Base-by-base conservation (phyloP, 139 green algal genomes). In the Volvox reticuliferus region DNA sequence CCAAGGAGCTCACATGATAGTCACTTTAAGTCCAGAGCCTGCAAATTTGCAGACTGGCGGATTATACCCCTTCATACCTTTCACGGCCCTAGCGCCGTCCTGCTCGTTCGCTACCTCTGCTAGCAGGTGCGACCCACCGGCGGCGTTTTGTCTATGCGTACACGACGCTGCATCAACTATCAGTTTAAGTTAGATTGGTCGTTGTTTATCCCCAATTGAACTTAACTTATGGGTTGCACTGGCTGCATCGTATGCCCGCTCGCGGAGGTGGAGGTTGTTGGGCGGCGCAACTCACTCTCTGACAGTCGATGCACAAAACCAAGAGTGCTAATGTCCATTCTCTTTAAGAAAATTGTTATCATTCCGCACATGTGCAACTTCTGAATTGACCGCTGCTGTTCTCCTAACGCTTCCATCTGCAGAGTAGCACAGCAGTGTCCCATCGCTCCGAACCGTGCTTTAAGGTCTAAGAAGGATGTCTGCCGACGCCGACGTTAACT, bases 401-500 rank as follows among this genome's bases (percentile, higher is more conserved):
- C 28, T 44, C 55, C 22, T 1, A n/a, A 24, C 26, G 24, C 20
- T 44, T 86, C 63, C 67, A 69, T 44, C 75, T 55, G 85, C 85
- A 89, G 85, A 89, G 85, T 82, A 73, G 67, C 67, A 61, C 83
- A 24, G 68, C 81, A 76, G 61, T 76, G 28, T 73, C 26, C 37
- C 9, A 28, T 6, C 28, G 19, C 28, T 44, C 37, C 32, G 24
- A 26, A 68, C 22, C 21, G 82, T 78, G 12, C 63, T 28, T 62
- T 16, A 88, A 62, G 37, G 26, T 32, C n/a, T 28, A 19, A 32
- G 19, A 82, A 90, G 32, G 30, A 90, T 90, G 86, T 90, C 86
- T 63, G 73, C 86, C 73, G 86, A 90, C 73, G 86, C 86, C 35
- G 86, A 83, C 21, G 85, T 89, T 13, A 89, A 89, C 85, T 55